These are phyloP conservation scores for Fonsecaea multimorphosa DNA, from an alignment of 2,329 filamentous ascomycete genomes.

Conservation along the genomic window DNA sequence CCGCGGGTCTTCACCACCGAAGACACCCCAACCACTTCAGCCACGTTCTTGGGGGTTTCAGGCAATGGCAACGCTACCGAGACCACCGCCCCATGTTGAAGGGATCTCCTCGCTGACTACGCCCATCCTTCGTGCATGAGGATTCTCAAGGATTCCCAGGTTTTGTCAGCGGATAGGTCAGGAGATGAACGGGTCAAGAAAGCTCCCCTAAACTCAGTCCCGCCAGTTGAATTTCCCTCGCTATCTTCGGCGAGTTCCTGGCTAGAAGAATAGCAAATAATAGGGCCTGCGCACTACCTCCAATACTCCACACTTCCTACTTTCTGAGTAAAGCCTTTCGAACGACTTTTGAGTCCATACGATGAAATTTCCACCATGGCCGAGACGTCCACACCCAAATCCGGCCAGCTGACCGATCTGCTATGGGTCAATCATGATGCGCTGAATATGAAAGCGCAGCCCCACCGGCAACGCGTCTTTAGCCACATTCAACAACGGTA, in stretches of 20 bases:
- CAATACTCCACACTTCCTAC: neutral
- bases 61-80: neutral
- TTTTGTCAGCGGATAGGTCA: neutral
- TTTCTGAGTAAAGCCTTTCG: neutral
- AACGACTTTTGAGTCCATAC: neutral
- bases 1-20: neutral
- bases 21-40: neutral
- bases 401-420: neutral
- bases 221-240: neutral
- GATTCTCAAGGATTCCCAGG: neutral
- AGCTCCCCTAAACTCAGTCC: neutral
- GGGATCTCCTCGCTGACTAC: neutral
- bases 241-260: neutral
- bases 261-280: neutral
- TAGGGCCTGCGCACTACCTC: neutral
- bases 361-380: conserved; percentile 12
- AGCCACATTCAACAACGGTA: conserved; percentile 19
- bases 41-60: neutral
- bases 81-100: neutral
- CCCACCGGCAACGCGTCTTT: conserved; percentile 17
- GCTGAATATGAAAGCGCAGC: conserved; percentile 15
- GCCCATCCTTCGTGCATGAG: neutral
- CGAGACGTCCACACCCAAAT: conserved; percentile 1
- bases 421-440: conserved; percentile 22
- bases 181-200: neutral